A percentile compares a stretch with the other conserved stretches of the same genome.
phyloP scores from a whole-genome alignment of 2,329 filamentous ascomycete genomes.

The Exutisphaerella laricina region DNA sequence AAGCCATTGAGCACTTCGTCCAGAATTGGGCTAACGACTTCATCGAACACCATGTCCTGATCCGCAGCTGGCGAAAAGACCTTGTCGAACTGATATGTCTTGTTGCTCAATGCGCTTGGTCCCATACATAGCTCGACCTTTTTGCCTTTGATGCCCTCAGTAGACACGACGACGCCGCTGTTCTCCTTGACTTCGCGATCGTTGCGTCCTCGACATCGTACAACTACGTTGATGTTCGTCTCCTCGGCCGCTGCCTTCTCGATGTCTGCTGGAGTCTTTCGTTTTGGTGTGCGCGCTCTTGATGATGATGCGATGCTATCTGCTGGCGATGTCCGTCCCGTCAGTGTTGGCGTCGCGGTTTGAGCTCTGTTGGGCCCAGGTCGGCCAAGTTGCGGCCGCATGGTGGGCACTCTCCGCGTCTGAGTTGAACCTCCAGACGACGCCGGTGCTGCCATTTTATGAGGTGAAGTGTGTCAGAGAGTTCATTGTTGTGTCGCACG shows the following conservation, averaged over 20 bases:
- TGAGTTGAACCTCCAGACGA: conserved; percentile 14
- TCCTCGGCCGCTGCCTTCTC: conserved; percentile 66
- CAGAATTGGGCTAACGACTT: conserved; percentile 86
- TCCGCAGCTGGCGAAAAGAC: conserved; percentile 95
- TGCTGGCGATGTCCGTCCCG: conserved; percentile 61
- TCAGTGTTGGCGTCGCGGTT: conserved; percentile 42
- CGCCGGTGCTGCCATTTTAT: conserved; percentile 10
- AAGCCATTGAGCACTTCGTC: conserved; percentile 93
- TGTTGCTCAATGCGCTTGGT: conserved; percentile 85
- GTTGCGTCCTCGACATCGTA: conserved; percentile 86
- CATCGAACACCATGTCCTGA: conserved; percentile 89
- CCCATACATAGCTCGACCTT: conserved; percentile 86
- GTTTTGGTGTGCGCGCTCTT: conserved; percentile 58
- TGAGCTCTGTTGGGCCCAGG: conserved; percentile 38
- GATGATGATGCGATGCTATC: conserved; percentile 60
- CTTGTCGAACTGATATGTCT: conserved; percentile 93
- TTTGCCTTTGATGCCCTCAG: conserved; percentile 82
- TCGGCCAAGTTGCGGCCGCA: conserved; percentile 49
- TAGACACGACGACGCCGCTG: conserved; percentile 83
- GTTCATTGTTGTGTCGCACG: conserved; percentile 1
- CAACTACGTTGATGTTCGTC: conserved; percentile 97
- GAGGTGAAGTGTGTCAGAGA: conserved; percentile 2
- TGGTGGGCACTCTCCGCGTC: conserved; percentile 33
- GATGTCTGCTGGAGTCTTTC: conserved; percentile 68
- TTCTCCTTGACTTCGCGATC: conserved; percentile 91